Percentiles rank a stretch among this genome's conserved stretches.
phyloP scores from a whole-genome alignment of 1,284 basidiomycete species.

The Sanghuangporus sanghuang region DNA sequence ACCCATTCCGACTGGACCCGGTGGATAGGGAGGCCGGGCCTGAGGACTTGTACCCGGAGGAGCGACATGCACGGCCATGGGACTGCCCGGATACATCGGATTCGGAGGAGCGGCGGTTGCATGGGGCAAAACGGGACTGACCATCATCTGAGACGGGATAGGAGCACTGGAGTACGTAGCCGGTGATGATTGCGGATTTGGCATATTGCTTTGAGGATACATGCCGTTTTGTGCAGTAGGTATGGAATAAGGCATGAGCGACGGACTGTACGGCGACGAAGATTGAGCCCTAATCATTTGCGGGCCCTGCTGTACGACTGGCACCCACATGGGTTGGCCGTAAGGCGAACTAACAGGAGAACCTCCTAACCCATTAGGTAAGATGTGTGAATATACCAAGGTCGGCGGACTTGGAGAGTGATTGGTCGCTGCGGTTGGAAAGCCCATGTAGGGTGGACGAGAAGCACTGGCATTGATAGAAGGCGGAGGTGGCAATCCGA shows the following conservation, averaged over 20 bases:
- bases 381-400: slow-evolving; percentile 55
- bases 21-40: slow-evolving; percentile 3
- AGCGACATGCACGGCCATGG: slow-evolving; percentile 58
- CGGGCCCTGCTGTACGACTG: slow-evolving; percentile 43
- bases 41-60: slow-evolving; percentile 21
- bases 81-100: slow-evolving; percentile 60
- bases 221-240: slow-evolving; percentile 41
- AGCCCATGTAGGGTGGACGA: slow-evolving; percentile 51
- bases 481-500: slow-evolving; percentile 31
- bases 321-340: slow-evolving; percentile 62
- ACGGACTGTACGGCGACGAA: slow-evolving; percentile 54
- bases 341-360: slow-evolving; percentile 44
- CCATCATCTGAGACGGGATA: slow-evolving; percentile 46
- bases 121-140: slow-evolving; percentile 66
- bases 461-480: slow-evolving; percentile 34
- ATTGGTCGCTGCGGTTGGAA: slow-evolving; percentile 62
- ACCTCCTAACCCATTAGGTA: slow-evolving; percentile 50
- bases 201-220: slow-evolving; percentile 40
- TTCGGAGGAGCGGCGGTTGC: slow-evolving; percentile 34
- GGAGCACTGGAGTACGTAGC: slow-evolving; percentile 38
- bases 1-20: slow-evolving; percentile 20
- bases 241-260: slow-evolving; percentile 58
- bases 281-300: slow-evolving; percentile 51
- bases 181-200: slow-evolving; percentile 32
- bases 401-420: slow-evolving; percentile 55